Conservation (phyloP, 345 rosid species). For the Eucalyptus paniculata region DNA sequence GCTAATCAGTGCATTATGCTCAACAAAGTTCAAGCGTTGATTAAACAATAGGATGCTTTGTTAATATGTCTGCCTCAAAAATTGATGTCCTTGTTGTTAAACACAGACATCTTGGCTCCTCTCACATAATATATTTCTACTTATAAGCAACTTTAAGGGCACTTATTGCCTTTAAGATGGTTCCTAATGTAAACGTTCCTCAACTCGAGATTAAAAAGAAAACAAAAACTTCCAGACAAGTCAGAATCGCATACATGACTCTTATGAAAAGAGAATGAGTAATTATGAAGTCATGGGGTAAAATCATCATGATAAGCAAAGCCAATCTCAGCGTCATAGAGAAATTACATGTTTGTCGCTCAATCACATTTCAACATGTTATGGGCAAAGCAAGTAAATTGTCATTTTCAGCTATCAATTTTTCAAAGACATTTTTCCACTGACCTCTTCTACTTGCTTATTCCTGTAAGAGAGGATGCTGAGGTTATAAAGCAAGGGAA, state of each 20-base stretch:
- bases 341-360: neutral
- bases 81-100: neutral
- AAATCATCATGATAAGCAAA: neutral
- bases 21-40: neutral
- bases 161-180: neutral
- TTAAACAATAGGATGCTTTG: neutral
- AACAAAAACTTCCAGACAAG: neutral
- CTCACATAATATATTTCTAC: neutral
- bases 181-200: neutral
- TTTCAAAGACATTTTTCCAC: neutral
- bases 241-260: neutral
- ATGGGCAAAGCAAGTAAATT: neutral
- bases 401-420: neutral
- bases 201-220: neutral
- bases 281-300: neutral
- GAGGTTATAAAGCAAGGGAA: constrained; percentile 43
- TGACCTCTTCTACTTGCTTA: constrained; percentile 60
- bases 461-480: constrained; percentile 58
- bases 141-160: neutral
- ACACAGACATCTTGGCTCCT: neutral
- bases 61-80: neutral
- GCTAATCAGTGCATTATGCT: neutral
- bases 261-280: neutral
- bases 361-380: neutral
- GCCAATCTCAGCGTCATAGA: neutral